Base-by-base conservation (phyloP, 2,329 filamentous ascomycete genomes). In the Colletotrichum phormii region DNA sequence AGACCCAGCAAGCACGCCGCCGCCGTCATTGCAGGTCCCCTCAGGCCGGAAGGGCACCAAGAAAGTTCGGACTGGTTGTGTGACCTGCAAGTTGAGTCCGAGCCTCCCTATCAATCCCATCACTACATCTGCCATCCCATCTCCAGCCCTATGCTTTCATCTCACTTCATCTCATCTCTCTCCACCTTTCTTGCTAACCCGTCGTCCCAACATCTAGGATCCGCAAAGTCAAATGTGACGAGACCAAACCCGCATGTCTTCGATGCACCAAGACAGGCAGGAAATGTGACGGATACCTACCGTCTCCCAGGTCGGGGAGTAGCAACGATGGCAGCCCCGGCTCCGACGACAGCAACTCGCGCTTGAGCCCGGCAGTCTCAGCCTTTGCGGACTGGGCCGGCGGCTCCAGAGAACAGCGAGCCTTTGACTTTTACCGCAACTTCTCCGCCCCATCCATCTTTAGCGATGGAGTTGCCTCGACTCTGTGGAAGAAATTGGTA, bases 141-240 rank as follows among this genome's bases (percentile, higher is more conserved):
- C 26, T 22, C 37, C 5, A 26, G 37, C 12, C 31, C 3, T 22
- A 9, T 49, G 35, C 0, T 6, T 22, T 51, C 61, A 15, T 4
- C 8, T 8, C 29, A 37, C 13, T 5, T 24, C 26, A 33, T 37
- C 31, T 53, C 18, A 31, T 5, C 11, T 24, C 22, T 31, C n/a
- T 7, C 5, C 8, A 37, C 54, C n/a, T 69, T 42, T 11, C 53
- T 33, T 31, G 13, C 57, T n/a, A 49, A 49, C 18, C 15, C 2
- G 9, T 24, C 31, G 22, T 37, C 7, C n/a, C 46, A n/a, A 12
- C 42, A 7, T 12, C 33, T 65, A 89, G 87, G 79, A 84, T 88
- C 37, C 86, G 88, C 63, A 87, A 88, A 69, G 85, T 90, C 65
- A 90, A 90, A 77, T 90, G 88, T 77, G 88, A 89, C 74, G 88